These are phyloP conservation scores for Bombardia bombarda DNA, from an alignment of 495 filamentous ascomycete species.

Conservation along the genomic window DNA sequence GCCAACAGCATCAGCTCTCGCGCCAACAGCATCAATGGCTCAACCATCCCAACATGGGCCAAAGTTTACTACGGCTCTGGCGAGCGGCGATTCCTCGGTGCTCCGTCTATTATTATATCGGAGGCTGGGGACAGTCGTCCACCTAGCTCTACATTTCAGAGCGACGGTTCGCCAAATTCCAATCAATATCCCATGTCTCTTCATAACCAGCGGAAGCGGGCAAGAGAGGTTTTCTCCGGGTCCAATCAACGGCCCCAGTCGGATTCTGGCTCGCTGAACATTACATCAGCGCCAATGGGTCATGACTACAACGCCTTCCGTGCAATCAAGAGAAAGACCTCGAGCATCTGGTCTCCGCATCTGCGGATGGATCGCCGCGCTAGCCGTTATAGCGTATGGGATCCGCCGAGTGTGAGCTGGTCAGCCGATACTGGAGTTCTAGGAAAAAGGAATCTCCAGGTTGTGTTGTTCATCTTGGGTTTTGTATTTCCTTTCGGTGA, in stretches of 20 bases:
- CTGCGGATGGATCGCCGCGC: slow-evolving; percentile 55
- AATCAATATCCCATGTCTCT: slow-evolving; percentile 42
- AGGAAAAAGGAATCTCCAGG: slow-evolving; percentile 68
- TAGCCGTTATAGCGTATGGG: slow-evolving; percentile 52
- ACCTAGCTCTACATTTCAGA: slow-evolving; percentile 24
- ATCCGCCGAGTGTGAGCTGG: slow-evolving; percentile 62
- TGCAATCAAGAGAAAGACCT: slow-evolving; percentile 36
- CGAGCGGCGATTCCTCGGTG: slow-evolving; percentile 37
- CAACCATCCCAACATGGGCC: slow-evolving; percentile 58
- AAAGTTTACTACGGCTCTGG: slow-evolving; percentile 51
- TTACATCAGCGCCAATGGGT: slow-evolving; percentile 15
- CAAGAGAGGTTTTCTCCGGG: slow-evolving; percentile 24
- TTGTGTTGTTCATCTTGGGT: slow-evolving; percentile 79
- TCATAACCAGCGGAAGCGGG: slow-evolving; percentile 44
- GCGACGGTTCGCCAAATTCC: slow-evolving; percentile 32
- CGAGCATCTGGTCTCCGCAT: slow-evolving; percentile 67
- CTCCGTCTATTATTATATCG: slow-evolving; percentile 31
- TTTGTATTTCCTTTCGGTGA: slow-evolving; percentile 79
- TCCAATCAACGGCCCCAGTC: slow-evolving; percentile 11
- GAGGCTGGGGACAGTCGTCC: slow-evolving; percentile 35
- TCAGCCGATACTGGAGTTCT: slow-evolving; percentile 48
- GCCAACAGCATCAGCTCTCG: slow-evolving; percentile 48
- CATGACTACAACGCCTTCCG: slow-evolving; percentile 18
- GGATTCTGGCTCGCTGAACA: slow-evolving; percentile 25
- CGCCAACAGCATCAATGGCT: slow-evolving; percentile 44